A percentile compares a stretch with the other conserved stretches of the same genome.
Evolutionary conservation across 495 filamentous ascomycete species (phyloP).

Genomic region (Trichoderma virens): DNA sequence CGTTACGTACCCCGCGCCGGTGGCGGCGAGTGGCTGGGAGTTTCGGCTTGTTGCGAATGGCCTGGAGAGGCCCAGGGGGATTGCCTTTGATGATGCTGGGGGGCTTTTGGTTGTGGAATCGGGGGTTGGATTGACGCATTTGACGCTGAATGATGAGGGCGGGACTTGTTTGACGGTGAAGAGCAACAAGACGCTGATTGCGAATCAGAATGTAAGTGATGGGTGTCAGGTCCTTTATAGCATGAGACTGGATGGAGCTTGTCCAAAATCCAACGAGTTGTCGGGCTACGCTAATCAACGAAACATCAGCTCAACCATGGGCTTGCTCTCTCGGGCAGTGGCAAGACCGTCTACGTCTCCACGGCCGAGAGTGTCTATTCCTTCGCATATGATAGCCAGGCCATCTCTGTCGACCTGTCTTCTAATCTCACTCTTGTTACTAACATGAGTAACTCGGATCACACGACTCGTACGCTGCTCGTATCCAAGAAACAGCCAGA

Average conservation of each 20-base stretch:
- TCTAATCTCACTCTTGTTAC: conserved; percentile 40
- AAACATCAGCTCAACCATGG: conserved; percentile 49
- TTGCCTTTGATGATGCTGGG: conserved; percentile 52
- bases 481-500: conserved; percentile 40
- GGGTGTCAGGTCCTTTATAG: conserved; percentile 11
- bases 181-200: conserved; percentile 22
- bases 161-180: conserved; percentile 34
- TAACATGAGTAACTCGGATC: conserved; percentile 52
- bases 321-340: conserved; percentile 54
- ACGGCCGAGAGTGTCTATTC: conserved; percentile 45
- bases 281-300: no score
- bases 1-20: conserved; percentile 29
- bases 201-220: conserved; percentile 32
- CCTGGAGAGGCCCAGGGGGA: conserved; percentile 46
- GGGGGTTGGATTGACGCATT: conserved; percentile 44
- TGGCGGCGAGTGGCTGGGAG: conserved; percentile 49
- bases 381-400: conserved; percentile 51
- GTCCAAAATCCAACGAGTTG: no score
- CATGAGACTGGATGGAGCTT: no score
- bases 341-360: conserved; percentile 58
- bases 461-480: conserved; percentile 56
- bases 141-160: conserved; percentile 42
- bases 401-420: conserved; percentile 29
- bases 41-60: conserved; percentile 47
- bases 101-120: conserved; percentile 54